Percentiles rank a stretch among this genome's conserved stretches.
phyloP scores from a whole-genome alignment of 768 basidiomycete genomes.

The Pulveroboletus ravenelii region DNA sequence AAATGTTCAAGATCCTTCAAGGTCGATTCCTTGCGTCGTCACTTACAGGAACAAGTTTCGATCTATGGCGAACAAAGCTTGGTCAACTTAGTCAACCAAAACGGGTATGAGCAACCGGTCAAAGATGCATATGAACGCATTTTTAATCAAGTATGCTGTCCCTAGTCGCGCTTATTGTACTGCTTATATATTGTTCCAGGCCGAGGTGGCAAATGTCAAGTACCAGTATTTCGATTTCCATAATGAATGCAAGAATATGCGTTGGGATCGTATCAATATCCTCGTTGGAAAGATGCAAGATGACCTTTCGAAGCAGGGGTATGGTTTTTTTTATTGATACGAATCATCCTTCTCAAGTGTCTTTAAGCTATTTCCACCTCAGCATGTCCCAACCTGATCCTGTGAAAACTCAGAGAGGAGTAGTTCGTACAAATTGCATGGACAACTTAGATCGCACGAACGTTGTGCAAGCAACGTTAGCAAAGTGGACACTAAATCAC shows the following conservation, averaged over 20 bases:
- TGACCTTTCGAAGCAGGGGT: slow-evolving; percentile 69
- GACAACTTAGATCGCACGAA: slow-evolving; percentile 96
- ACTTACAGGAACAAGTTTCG: slow-evolving; percentile 68
- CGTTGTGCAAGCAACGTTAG: slow-evolving; percentile 89
- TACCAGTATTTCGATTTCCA: slow-evolving; percentile 99
- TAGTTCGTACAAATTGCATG: slow-evolving; percentile 96
- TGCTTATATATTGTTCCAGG: slow-evolving; percentile 32
- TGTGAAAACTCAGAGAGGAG: slow-evolving; percentile 62
- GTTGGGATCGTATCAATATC: slow-evolving; percentile 87
- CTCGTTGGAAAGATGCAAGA: slow-evolving; percentile 74
- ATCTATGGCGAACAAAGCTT: slow-evolving; percentile 75
- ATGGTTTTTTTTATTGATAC: background rate
- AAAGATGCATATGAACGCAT: slow-evolving; percentile 92
- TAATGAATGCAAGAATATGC: slow-evolving; percentile 88
- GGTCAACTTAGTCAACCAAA: slow-evolving; percentile 91
- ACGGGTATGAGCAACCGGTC: slow-evolving; percentile 87
- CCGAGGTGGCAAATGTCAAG: slow-evolving; percentile 61
- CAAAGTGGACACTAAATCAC: slow-evolving; percentile 74
- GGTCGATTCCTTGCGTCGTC: slow-evolving; percentile 66
- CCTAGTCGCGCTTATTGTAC: background rate
- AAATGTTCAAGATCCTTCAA: slow-evolving; percentile 27
- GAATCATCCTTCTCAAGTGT: slow-evolving; percentile 4
- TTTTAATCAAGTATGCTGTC: slow-evolving; percentile 50
- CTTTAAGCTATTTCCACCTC: slow-evolving; percentile 70
- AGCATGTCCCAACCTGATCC: slow-evolving; percentile 45